Percentiles rank a stretch among this genome's conserved stretches.
Conservation (phyloP, 306 rosid species). For the Biancaea sappan region DNA sequence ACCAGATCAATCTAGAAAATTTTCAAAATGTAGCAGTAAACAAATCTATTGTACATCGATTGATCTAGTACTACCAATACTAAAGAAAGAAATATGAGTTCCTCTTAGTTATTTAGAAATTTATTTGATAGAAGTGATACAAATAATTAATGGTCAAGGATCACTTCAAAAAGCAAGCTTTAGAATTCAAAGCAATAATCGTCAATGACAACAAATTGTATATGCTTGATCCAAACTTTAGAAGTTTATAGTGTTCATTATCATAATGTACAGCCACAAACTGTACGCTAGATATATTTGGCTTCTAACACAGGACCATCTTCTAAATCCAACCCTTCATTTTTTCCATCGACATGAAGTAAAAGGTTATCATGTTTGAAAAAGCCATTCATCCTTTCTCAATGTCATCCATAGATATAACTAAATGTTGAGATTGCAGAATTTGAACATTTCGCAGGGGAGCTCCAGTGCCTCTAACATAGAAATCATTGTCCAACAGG, state of each 20-base stretch:
- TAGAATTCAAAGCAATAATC: neutral
- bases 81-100: neutral
- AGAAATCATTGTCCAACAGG: neutral
- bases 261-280: neutral
- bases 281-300: neutral
- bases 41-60: neutral
- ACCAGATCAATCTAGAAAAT: slow-evolving; percentile 6
- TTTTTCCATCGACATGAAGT: neutral
- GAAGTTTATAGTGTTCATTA: neutral
- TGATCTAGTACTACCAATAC: neutral
- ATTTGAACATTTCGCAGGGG: neutral
- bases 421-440: neutral
- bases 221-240: neutral
- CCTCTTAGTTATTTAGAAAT: neutral
- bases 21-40: neutral
- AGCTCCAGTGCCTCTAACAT: neutral
- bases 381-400: neutral
- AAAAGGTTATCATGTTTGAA: neutral
- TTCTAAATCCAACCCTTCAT: neutral
- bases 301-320: neutral
- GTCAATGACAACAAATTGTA: neutral
- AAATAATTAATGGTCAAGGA: neutral
- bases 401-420: neutral
- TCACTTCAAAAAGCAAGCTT: neutral
- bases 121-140: neutral